Percentiles rank a stretch among this genome's conserved stretches.
phyloP scores from a whole-genome alignment of 2,329 filamentous ascomycete species.

The Fusarium foetens region DNA sequence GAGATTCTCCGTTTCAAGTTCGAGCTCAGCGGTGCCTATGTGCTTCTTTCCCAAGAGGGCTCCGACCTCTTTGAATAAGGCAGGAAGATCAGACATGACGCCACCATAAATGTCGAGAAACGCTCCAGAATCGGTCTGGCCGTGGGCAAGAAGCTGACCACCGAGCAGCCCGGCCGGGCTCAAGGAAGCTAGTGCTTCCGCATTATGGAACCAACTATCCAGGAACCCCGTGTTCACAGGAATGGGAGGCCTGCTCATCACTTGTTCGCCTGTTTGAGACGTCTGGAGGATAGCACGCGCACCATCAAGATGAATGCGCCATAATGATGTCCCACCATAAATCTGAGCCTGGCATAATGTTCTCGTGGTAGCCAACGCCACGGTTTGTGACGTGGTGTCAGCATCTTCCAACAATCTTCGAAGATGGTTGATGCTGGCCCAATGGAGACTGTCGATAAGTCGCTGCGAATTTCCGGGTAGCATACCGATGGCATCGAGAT shows the following conservation, averaged over 20 bases:
- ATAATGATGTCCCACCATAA: slow-evolving; percentile 19
- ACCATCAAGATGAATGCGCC: slow-evolving; percentile 25
- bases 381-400: slow-evolving; percentile 1
- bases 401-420: neutral
- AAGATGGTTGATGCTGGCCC: slow-evolving; percentile 13
- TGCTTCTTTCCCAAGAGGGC: neutral
- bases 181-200: slow-evolving; percentile 24
- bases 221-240: slow-evolving; percentile 4
- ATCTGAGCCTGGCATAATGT: slow-evolving; percentile 32
- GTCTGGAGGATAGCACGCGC: slow-evolving; percentile 23
- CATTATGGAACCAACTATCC: slow-evolving; percentile 32
- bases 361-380: slow-evolving; percentile 23
- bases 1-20: neutral
- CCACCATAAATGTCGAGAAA: slow-evolving; percentile 29
- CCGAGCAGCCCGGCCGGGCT: slow-evolving; percentile 11
- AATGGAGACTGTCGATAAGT: slow-evolving; percentile 17
- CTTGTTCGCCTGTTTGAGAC: neutral
- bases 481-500: slow-evolving; percentile 1
- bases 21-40: neutral
- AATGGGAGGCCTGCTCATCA: accelerated
- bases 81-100: slow-evolving; percentile 27
- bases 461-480: neutral
- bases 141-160: neutral
- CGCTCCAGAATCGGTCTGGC: neutral
- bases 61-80: slow-evolving; percentile 22